Conservation (phyloP, 108 stramenopile species). For the Pseudonitzschia pungens region DNA sequence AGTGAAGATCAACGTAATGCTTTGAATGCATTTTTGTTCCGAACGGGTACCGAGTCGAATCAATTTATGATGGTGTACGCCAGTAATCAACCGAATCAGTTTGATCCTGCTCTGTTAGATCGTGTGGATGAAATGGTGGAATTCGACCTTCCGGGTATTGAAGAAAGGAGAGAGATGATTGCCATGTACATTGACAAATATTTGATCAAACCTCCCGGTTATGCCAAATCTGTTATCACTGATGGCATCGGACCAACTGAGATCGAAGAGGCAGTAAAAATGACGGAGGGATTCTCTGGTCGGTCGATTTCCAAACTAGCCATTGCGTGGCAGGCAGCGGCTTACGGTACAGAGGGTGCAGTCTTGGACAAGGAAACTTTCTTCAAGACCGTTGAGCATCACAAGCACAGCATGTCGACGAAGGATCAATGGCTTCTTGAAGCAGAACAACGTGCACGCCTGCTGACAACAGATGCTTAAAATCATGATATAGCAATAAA, state of each 20-base stretch:
- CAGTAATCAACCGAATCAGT: conserved; percentile 96
- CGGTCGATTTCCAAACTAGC: conserved; percentile 98
- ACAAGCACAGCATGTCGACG: conserved; percentile 74
- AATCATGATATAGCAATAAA: no score
- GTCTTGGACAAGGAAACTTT: conserved; percentile 78
- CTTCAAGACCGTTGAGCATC: conserved; percentile 79
- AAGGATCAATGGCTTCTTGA: conserved; percentile 83
- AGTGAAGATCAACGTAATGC: conserved; percentile 98
- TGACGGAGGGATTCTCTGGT: conserved; percentile 94
- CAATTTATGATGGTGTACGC: conserved; percentile 99
- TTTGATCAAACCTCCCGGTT: conserved; percentile 80
- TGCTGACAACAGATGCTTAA: conserved; percentile 62
- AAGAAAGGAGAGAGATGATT: conserved; percentile 93
- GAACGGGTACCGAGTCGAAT: conserved; percentile 91
- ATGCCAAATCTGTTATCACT: conserved; percentile 77
- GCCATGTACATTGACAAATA: conserved; percentile 97
- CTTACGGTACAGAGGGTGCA: conserved; percentile 92
- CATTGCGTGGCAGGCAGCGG: conserved; percentile 98
- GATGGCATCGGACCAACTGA: conserved; percentile 82
- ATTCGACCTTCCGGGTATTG: conserved; percentile 86
- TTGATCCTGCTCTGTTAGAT: conserved; percentile 97
- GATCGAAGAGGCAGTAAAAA: conserved; percentile 80
- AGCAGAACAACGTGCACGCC: conserved; percentile 62
- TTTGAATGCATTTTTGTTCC: conserved; percentile 97
- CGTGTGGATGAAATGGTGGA: conserved; percentile 99